These are phyloP conservation scores for Nakazawaea molendinolei DNA, from an alignment of 805 yeast genomes.

Conservation along the genomic window DNA sequence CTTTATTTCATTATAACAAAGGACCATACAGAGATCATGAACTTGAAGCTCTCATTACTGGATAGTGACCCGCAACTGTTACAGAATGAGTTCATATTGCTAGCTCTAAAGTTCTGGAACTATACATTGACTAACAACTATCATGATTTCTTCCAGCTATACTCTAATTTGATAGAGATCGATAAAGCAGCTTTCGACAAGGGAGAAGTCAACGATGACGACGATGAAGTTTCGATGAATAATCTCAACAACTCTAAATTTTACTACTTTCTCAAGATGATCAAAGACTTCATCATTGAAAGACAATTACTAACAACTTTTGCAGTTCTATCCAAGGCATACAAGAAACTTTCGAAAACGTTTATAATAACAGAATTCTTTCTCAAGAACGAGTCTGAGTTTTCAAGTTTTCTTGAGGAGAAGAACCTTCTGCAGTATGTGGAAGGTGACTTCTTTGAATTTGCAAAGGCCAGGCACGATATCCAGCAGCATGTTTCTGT, in stretches of 20 bases:
- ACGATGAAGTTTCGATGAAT: slow-evolving; percentile 17
- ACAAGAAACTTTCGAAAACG: slow-evolving; percentile 35
- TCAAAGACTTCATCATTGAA: slow-evolving; percentile 44
- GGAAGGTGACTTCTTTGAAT: slow-evolving; percentile 19
- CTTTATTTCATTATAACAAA: slow-evolving; percentile 71
- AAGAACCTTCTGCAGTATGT: slow-evolving; percentile 30
- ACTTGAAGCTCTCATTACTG: slow-evolving; percentile 25
- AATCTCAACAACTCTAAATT: slow-evolving; percentile 14
- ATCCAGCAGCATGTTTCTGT: slow-evolving; percentile 20
- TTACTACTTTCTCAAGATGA: slow-evolving; percentile 25
- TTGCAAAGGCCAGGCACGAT: slow-evolving; percentile 20
- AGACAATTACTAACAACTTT: slow-evolving; percentile 55
- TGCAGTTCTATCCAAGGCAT: slow-evolving; percentile 48
- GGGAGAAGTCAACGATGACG: slow-evolving; percentile 19
- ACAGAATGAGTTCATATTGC: slow-evolving; percentile 20
- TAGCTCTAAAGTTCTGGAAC: slow-evolving; percentile 30
- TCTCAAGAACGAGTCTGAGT: slow-evolving; percentile 25
- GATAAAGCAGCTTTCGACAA: slow-evolving; percentile 15
- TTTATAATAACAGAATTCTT: slow-evolving; percentile 35
- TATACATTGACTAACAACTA: slow-evolving; percentile 39
- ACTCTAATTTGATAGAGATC: slow-evolving; percentile 31
- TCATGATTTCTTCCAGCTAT: slow-evolving; percentile 41
- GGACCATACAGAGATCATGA: slow-evolving; percentile 50
- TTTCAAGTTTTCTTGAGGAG: slow-evolving; percentile 34
- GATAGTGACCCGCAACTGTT: slow-evolving; percentile 8